Evolutionary conservation across 345 rosid species (phyloP).

Genomic region (Erodium maritimum): DNA sequence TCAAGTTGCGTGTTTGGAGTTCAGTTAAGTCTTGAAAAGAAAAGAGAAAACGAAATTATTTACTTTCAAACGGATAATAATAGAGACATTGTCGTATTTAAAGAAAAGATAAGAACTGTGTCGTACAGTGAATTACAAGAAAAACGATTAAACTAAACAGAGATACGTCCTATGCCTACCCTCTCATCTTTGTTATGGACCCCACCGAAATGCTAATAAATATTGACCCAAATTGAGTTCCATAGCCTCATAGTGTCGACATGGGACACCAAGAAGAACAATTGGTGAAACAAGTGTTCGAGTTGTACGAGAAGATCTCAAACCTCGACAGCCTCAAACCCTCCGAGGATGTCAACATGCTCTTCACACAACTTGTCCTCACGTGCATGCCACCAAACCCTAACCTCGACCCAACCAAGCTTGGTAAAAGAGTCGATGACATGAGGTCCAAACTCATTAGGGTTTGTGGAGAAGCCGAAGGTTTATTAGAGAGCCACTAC

Average conservation of each 20-base stretch:
- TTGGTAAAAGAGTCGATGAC: slow-evolving; percentile 40
- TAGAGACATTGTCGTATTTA: neutral
- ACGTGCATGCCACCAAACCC: slow-evolving; percentile 75
- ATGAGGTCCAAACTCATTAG: slow-evolving; percentile 62
- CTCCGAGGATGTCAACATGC: slow-evolving; percentile 67
- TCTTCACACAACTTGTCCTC: slow-evolving; percentile 65
- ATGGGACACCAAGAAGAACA: slow-evolving; percentile 65
- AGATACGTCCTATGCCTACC: no score
- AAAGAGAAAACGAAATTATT: neutral
- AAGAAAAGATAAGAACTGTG: no score
- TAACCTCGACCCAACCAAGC: slow-evolving; percentile 48
- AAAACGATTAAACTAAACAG: no score
- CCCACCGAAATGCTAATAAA: no score
- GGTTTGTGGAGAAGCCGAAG: slow-evolving; percentile 75
- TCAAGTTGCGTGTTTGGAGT: no score
- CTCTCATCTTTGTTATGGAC: no score
- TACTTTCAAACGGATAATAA: neutral
- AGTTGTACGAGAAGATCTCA: slow-evolving; percentile 55
- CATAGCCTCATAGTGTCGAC: slow-evolving; percentile 48
- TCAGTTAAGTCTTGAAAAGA: neutral
- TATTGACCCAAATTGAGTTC: slow-evolving; percentile 3
- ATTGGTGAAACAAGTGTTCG: slow-evolving; percentile 40
- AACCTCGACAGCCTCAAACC: slow-evolving; percentile 61
- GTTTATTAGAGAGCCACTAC: slow-evolving; percentile 52
- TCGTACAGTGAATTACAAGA: no score